Evolutionary conservation across 257 asterid species (phyloP).

Genomic region (Solanum sitiens): DNA sequence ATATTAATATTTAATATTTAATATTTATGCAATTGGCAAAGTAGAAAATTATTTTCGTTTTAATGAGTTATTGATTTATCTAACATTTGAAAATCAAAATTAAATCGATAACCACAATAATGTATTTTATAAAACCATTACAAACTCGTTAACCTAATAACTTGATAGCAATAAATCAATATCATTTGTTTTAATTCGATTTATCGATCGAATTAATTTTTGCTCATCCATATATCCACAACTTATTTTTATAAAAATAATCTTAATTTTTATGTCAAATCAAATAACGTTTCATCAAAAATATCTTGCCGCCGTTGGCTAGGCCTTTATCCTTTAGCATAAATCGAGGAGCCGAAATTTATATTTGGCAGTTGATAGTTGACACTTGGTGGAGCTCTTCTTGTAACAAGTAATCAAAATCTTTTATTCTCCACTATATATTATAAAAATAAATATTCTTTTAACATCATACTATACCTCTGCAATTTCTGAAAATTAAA

Average conservation of each 20-base stretch:
- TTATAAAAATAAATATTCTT: neutral
- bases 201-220: too few species aligned
- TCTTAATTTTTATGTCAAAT: too few species aligned
- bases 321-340: neutral
- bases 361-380: neutral
- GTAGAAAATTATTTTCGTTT: too few species aligned
- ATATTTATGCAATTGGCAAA: too few species aligned
- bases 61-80: too few species aligned
- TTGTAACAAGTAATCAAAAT: neutral
- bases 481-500: neutral
- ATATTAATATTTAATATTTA: too few species aligned
- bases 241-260: too few species aligned
- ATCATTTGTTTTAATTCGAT: too few species aligned
- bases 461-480: neutral
- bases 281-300: neutral
- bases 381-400: neutral
- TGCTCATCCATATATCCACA: accelerated
- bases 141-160: too few species aligned
- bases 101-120: accelerated
- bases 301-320: neutral
- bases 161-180: too few species aligned
- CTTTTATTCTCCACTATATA: neutral
- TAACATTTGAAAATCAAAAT: too few species aligned
- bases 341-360: neutral
- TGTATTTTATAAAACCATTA: too few species aligned